Conservation (phyloP, 73 alveolate genomes). For the Breviolum minutum region DNA sequence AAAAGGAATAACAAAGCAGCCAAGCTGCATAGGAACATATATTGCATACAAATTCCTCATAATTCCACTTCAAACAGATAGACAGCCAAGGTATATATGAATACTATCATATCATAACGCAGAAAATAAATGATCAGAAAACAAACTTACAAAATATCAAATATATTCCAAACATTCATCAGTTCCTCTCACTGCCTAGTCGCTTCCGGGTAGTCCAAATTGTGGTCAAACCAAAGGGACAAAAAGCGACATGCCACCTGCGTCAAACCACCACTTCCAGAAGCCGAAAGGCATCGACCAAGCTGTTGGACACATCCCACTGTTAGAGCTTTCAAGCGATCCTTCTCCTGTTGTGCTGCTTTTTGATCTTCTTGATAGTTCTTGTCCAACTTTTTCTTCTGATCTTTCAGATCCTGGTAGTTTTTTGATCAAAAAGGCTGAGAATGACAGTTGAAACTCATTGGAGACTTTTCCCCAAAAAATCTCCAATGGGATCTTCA, state of each 20-base stretch:
- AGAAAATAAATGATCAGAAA: neutral
- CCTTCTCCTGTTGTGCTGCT: neutral
- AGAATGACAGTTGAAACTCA: no score
- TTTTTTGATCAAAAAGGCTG: no score
- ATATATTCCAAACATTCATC: neutral
- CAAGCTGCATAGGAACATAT: neutral
- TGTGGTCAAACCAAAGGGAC: conserved; percentile 66
- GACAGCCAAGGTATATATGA: neutral
- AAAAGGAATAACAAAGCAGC: neutral
- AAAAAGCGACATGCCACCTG: conserved; percentile 89
- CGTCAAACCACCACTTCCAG: conserved; percentile 1
- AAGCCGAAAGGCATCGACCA: conserved; percentile 22
- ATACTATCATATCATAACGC: neutral
- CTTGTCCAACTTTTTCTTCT: neutral
- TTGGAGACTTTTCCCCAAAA: no score
- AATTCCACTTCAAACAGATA: no score
- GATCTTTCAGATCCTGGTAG: neutral
- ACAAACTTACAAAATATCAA: neutral
- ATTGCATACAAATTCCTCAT: neutral
- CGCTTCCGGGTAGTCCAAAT: conserved; percentile 8
- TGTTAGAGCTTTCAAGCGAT: neutral
- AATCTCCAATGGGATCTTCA: neutral
- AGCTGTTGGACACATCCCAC: conserved; percentile 44
- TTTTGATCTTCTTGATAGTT: neutral
- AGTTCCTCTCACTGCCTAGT: neutral